phyloP scores from a whole-genome alignment of 306 rosid species.

The Glycine tomentella region DNA sequence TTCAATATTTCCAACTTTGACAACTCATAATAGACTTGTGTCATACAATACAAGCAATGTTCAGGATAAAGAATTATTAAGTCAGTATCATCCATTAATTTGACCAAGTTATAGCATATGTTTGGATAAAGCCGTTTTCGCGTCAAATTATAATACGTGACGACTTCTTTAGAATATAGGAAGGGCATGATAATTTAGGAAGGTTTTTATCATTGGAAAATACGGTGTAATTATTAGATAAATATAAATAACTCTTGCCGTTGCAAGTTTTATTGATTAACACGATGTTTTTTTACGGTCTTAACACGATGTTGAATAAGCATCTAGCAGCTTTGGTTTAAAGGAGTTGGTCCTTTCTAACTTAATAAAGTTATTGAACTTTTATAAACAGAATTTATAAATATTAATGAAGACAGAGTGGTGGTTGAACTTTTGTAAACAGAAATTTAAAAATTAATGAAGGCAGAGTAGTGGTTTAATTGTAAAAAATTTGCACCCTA shows the following conservation, averaged over 20 bases:
- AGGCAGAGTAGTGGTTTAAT: not conserved
- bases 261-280: not conserved
- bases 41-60: not conserved
- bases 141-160: not conserved
- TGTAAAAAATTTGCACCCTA: not conserved
- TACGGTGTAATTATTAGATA: not conserved
- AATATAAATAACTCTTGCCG: not conserved
- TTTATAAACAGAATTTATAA: not conserved
- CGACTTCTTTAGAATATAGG: not conserved
- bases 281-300: not conserved
- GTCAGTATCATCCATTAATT: constrained; percentile 33
- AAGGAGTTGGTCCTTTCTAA: constrained; percentile 13
- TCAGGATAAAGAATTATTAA: constrained; percentile 12
- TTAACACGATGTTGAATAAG: constrained; percentile 24
- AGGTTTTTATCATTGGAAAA: not conserved
- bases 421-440: not conserved
- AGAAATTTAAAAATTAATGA: not conserved
- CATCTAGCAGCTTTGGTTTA: constrained; percentile 17
- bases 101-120: constrained; percentile 18
- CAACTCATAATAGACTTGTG: not conserved
- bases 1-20: not conserved
- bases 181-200: not conserved
- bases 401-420: not conserved
- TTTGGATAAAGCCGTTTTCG: constrained; percentile 27
- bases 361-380: constrained; percentile 2